These are phyloP conservation scores for Sclerotinia sclerotiorum DNA, from an alignment of 2,329 filamentous ascomycete species.

Conservation along the genomic window DNA sequence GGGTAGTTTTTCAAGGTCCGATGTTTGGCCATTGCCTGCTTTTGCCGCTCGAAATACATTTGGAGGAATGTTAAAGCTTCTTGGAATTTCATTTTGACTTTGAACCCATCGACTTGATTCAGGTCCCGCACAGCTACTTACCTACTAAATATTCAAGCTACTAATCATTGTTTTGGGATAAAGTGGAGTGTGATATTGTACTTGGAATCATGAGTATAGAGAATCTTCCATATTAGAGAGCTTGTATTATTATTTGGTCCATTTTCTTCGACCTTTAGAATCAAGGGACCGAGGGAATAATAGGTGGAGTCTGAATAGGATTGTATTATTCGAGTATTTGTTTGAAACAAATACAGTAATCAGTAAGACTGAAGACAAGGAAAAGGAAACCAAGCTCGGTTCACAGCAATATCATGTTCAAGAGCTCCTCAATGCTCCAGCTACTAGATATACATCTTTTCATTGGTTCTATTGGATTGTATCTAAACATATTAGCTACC, in stretches of 20 bases:
- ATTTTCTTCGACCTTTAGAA: not conserved
- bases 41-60: not conserved
- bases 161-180: not conserved
- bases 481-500: not conserved
- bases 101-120: constrained; percentile 5
- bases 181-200: not conserved
- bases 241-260: not conserved
- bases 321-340: too few species aligned
- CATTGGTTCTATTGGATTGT: not conserved
- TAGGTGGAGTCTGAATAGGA: not conserved
- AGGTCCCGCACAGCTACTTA: not conserved
- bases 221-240: not conserved
- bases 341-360: not conserved
- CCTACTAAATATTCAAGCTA: too few species aligned
- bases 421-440: not conserved
- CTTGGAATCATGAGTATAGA: not conserved
- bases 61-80: too few species aligned
- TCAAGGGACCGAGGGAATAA: not conserved
- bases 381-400: not conserved
- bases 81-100: not conserved
- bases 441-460: not conserved
- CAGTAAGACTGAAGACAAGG: not conserved
- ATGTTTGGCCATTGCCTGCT: constrained; percentile 7
- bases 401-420: not conserved
- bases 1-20: constrained; percentile 6